phyloP scores from a whole-genome alignment of 495 filamentous ascomycete species.

The Neurospora africana region DNA sequence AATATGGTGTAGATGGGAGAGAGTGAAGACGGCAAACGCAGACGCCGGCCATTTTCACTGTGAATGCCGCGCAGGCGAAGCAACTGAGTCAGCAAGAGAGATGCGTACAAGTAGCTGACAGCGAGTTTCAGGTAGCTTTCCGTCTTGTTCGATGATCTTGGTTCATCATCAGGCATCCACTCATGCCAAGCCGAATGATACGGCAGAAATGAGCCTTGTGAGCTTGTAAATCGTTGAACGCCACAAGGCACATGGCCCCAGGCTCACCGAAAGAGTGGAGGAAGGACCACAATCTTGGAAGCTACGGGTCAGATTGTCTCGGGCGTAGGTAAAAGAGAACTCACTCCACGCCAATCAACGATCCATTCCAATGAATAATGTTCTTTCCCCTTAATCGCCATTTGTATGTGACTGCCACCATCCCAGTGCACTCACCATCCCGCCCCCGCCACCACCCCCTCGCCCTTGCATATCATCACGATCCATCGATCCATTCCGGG shows the following conservation, averaged over 20 bases:
- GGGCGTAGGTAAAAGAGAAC: background rate
- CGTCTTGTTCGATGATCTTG: background rate
- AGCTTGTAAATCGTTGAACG: background rate
- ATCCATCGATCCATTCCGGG: background rate
- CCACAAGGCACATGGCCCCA: background rate
- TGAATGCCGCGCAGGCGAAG: background rate
- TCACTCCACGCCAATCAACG: background rate
- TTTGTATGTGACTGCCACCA: background rate
- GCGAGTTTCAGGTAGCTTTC: background rate
- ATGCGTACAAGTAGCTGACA: background rate
- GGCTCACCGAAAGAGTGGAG: background rate
- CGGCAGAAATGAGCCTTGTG: background rate
- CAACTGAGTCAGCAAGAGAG: background rate
- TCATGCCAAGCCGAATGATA: background rate
- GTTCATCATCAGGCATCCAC: background rate
- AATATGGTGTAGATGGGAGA: background rate
- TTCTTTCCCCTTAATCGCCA: background rate
- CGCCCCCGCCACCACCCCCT: background rate
- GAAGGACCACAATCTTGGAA: background rate
- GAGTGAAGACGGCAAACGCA: background rate
- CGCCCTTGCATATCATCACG: background rate
- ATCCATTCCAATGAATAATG: background rate
- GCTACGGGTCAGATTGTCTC: background rate
- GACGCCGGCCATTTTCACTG: background rate
- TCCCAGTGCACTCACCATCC: background rate